Percentiles rank a stretch among this genome's conserved stretches.
phyloP scores from a whole-genome alignment of 2,329 filamentous ascomycete species.

The Colletotrichum salicis region DNA sequence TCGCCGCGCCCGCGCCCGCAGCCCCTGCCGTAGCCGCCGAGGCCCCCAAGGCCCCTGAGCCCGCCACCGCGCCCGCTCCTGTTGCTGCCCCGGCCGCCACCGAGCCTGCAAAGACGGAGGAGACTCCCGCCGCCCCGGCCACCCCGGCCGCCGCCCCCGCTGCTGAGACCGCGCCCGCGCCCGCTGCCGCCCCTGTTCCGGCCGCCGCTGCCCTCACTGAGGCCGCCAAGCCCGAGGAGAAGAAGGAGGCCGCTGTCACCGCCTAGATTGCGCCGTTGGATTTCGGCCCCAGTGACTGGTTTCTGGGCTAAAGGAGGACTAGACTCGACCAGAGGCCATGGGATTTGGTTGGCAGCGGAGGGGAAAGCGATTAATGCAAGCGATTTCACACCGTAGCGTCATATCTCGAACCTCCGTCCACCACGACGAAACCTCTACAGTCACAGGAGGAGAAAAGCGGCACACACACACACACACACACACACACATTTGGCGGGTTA shows the following conservation, averaged over 20 bases:
- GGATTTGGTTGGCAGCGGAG: not conserved
- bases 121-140: conserved; percentile 13
- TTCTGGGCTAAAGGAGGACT: not conserved
- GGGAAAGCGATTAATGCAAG: not conserved
- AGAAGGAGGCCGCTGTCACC: conserved; percentile 38
- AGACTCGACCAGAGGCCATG: not conserved
- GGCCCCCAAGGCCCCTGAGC: conserved; percentile 39
- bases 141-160: conserved; percentile 40
- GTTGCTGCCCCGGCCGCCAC: conserved; percentile 39
- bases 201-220: conserved; percentile 41
- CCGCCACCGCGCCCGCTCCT: conserved; percentile 17
- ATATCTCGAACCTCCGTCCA: not conserved
- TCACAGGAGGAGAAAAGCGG: not conserved
- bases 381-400: not conserved
- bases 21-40: conserved; percentile 39
- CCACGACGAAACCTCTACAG: not conserved
- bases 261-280: conserved; percentile 22
- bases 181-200: conserved; percentile 39
- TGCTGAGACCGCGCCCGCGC: conserved; percentile 39
- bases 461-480: not conserved
- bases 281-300: not conserved
- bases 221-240: conserved; percentile 40
- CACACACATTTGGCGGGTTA: not conserved
- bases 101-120: conserved; percentile 38
- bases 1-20: conserved; percentile 11